These are phyloP conservation scores for Lichtheimia corymbifera DNA, from an alignment of 371 early-diverging fungal species.

Conservation along the genomic window DNA sequence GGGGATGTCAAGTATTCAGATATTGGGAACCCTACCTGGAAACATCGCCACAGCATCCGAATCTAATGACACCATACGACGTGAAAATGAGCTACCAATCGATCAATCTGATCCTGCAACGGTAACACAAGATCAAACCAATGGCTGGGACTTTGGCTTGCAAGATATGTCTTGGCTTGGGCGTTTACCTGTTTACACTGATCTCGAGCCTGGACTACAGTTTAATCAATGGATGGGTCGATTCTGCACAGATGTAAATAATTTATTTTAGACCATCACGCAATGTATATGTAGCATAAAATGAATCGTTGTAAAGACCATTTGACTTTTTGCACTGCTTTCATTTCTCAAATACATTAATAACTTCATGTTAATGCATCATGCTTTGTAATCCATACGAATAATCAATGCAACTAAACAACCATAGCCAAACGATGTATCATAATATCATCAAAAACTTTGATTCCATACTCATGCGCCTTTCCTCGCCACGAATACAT, in stretches of 20 bases:
- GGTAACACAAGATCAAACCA: background rate
- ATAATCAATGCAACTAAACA: no score
- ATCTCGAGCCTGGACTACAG: slow-evolving; percentile 24
- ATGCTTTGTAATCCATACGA: no score
- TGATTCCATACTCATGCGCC: no score
- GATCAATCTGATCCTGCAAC: background rate
- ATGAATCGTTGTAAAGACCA: no score
- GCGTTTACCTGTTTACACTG: slow-evolving; percentile 30
- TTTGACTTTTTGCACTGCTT: no score
- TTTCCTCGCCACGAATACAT: no score
- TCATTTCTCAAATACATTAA: no score
- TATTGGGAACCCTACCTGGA: slow-evolving; percentile 21
- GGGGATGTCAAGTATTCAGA: slow-evolving; percentile 28
- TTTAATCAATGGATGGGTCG: slow-evolving; percentile 24
- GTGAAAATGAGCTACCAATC: background rate
- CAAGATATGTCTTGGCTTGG: slow-evolving; percentile 31
- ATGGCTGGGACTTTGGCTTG: slow-evolving; percentile 24
- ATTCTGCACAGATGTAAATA: slow-evolving; percentile 16
- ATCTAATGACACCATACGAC: background rate
- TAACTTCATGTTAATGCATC: no score
- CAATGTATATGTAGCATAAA: no score
- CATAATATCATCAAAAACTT: no score
- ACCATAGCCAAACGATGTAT: no score
- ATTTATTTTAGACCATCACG: background rate
- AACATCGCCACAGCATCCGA: slow-evolving; percentile 4